A percentile compares a stretch with the other conserved stretches of the same genome.
Conservation (phyloP, 306 rosid species). For the Canavalia gladiata region DNA sequence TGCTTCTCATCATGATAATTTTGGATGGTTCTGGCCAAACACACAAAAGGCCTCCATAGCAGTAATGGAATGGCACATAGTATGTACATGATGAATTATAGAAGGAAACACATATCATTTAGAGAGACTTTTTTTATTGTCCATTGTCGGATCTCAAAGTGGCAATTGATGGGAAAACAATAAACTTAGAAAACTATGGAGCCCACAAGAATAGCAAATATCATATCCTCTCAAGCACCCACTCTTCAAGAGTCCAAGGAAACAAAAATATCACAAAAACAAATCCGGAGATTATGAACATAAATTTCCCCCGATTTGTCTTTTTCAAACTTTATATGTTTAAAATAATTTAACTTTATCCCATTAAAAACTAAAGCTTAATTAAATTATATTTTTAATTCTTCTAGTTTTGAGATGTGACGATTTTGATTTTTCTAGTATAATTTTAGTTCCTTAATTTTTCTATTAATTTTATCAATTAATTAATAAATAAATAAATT, state of each 20-base stretch:
- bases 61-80: constrained; percentile 22
- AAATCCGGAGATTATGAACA: neutral
- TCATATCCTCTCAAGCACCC: constrained; percentile 41
- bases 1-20: constrained; percentile 44
- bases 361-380: neutral
- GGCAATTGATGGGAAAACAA: constrained; percentile 54
- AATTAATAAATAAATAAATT: too few species aligned
- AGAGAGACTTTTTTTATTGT: neutral
- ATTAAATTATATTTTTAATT: too few species aligned
- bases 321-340: neutral
- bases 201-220: constrained; percentile 41
- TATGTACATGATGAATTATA: constrained; percentile 25
- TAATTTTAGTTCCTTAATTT: too few species aligned
- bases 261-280: neutral
- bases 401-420: too few species aligned
- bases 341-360: neutral
- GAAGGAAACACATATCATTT: constrained; percentile 35
- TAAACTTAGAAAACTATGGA: constrained; percentile 43
- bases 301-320: neutral
- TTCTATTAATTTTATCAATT: too few species aligned
- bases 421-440: too few species aligned
- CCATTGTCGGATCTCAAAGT: constrained; percentile 56
- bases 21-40: constrained; percentile 41
- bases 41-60: constrained; percentile 38
- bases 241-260: neutral